Conservation (phyloP, 2,329 filamentous ascomycete genomes). For the Penicillium sp. region DNA sequence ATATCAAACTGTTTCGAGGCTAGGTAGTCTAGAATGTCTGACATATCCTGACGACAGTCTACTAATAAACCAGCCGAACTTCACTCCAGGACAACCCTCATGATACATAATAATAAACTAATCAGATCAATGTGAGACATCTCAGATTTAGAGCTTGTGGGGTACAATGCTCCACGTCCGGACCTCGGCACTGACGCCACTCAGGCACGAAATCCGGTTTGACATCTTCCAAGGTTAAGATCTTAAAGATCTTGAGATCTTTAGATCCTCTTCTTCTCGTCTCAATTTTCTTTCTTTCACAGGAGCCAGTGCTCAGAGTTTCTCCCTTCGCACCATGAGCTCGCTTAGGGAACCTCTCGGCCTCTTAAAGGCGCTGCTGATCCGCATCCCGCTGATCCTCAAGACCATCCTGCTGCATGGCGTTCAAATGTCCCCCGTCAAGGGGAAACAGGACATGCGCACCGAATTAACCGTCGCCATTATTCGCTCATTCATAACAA, state of each 20-base stretch:
- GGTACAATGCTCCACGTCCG: background rate
- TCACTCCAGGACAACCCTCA: background rate
- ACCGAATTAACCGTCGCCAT: constrained; percentile 72
- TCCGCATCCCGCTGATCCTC: constrained; percentile 44
- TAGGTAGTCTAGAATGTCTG: too few species aligned
- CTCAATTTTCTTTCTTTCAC: background rate
- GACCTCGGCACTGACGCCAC: constrained; percentile 21
- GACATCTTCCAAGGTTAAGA: background rate
- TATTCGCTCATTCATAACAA: constrained; percentile 63
- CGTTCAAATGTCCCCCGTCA: constrained; percentile 66
- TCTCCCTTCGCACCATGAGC: constrained; percentile 23
- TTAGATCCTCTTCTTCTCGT: background rate
- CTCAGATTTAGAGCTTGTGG: background rate
- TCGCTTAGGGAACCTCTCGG: constrained; percentile 23
- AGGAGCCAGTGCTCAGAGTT: background rate
- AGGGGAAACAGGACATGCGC: constrained; percentile 74
- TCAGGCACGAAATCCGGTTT: constrained; percentile 20
- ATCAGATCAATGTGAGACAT: background rate
- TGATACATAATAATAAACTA: background rate
- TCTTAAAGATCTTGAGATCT: background rate
- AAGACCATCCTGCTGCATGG: constrained; percentile 45
- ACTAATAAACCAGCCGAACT: background rate
- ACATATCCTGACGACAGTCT: background rate
- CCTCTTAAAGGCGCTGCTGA: constrained; percentile 41
- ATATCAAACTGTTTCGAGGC: background rate